Percentiles rank a stretch among this genome's conserved stretches.
These are phyloP conservation scores for Nitzschia inconspicua DNA, from an alignment of 108 stramenopile genomes.

Conservation along the genomic window DNA sequence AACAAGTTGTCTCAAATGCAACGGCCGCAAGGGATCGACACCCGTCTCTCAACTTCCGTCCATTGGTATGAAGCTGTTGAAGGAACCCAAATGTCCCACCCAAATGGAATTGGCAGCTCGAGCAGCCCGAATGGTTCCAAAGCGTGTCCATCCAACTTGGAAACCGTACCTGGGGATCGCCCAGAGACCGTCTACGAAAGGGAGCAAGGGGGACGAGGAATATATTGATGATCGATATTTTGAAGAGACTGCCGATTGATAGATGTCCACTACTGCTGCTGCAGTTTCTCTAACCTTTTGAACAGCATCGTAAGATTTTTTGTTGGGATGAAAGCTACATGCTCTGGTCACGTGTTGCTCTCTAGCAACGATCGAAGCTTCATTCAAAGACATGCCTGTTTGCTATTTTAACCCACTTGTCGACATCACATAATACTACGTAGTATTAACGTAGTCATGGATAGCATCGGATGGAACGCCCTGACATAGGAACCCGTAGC, in stretches of 20 bases:
- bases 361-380: too few relatives aligned
- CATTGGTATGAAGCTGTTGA: slow-evolving; percentile 66
- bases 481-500: too few relatives aligned
- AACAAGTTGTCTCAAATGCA: slow-evolving; percentile 73
- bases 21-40: slow-evolving; percentile 72
- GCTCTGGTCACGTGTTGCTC: too few relatives aligned
- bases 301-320: too few relatives aligned
- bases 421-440: too few relatives aligned
- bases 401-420: too few relatives aligned
- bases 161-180: slow-evolving; percentile 60
- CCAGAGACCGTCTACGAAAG: neutral
- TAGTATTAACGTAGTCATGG: too few relatives aligned
- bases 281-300: too few relatives aligned
- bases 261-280: too few relatives aligned
- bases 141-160: slow-evolving; percentile 77
- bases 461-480: too few relatives aligned
- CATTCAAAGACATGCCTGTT: too few relatives aligned
- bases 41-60: slow-evolving; percentile 35
- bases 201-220: slow-evolving; percentile 22
- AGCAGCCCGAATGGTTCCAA: slow-evolving; percentile 71
- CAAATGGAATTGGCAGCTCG: slow-evolving; percentile 59
- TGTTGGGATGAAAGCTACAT: too few relatives aligned
- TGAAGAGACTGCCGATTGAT: neutral
- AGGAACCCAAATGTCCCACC: slow-evolving; percentile 48
- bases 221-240: slow-evolving; percentile 35